phyloP scores from a whole-genome alignment of 176 grass and related monocot species.

The Ensete ventricosum region DNA sequence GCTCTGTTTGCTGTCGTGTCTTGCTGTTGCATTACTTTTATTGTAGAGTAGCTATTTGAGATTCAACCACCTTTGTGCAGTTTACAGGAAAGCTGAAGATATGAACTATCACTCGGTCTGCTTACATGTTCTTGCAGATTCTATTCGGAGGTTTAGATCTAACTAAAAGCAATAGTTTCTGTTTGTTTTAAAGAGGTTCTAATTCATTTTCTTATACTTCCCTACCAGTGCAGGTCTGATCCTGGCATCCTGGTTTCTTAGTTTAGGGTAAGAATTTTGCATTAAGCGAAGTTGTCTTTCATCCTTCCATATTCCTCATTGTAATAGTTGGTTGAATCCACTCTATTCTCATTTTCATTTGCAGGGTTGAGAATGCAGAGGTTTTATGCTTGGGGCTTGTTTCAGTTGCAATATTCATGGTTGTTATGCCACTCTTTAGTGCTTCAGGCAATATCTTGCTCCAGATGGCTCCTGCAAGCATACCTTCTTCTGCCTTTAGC shows the following conservation, averaged over 20 bases:
- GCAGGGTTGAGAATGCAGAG: constrained; percentile 92
- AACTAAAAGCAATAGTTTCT: not conserved
- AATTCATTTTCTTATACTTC: constrained; percentile 15
- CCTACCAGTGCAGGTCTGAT: constrained; percentile 92
- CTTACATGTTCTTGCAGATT: constrained; percentile 91
- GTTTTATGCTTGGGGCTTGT: constrained; percentile 84
- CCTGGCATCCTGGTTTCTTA: constrained; percentile 94
- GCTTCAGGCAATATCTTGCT: constrained; percentile 65
- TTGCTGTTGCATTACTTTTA: not conserved
- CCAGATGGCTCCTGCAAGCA: constrained; percentile 77
- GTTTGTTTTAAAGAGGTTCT: not conserved
- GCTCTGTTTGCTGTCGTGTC: not conserved
- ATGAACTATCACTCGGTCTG: constrained; percentile 97
- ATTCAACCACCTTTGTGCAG: constrained; percentile 16
- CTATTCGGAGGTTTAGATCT: constrained; percentile 63
- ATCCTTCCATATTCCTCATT: not conserved
- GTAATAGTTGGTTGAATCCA: constrained; percentile 1
- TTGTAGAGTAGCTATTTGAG: constrained; percentile 4
- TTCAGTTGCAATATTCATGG: constrained; percentile 86
- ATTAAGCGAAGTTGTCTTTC: not conserved
- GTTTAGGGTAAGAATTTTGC: constrained; percentile 52
- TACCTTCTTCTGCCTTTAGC: constrained; percentile 66
- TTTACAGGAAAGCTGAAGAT: constrained; percentile 95
- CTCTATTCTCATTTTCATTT: not conserved
- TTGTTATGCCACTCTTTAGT: constrained; percentile 90